Evolutionary conservation across 139 green algal species (phyloP).

Genomic region (Microglena sp.): DNA sequence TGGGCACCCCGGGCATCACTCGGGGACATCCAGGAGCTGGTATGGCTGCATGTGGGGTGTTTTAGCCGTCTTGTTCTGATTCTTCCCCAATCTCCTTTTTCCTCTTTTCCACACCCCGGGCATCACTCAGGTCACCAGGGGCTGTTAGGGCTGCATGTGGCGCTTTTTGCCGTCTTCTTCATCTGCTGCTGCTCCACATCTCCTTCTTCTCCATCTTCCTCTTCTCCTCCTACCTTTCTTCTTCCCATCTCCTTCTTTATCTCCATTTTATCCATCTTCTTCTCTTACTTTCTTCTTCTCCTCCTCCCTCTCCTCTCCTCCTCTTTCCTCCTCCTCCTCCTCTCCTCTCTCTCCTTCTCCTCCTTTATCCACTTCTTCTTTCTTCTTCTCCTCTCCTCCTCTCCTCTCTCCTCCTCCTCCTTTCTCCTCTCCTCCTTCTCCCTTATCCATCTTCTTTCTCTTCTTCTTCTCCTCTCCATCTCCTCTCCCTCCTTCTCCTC

Average conservation of each 20-base stretch:
- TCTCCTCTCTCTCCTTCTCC: constrained; percentile 5
- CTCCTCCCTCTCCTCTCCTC: background rate
- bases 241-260: no score
- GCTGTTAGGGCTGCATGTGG: background rate
- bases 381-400: background rate
- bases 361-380: background rate
- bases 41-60: no score
- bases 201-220: no score
- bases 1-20: background rate
- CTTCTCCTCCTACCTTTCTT: no score
- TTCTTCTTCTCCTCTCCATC: constrained; percentile 18
- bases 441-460: constrained; percentile 14
- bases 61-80: no score
- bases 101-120: background rate
- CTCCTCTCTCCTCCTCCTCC: background rate
- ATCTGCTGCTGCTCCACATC: no score
- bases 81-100: no score
- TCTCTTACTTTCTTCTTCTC: no score
- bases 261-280: no score
- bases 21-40: background rate
- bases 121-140: background rate
- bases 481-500: background rate
- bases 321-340: constrained; percentile 8
- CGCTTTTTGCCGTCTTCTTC: no score
- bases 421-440: constrained; percentile 4